Evolutionary conservation across 805 yeast species (phyloP), one percentile per base, ranked within the genome.

Genomic region (Candida gorgasii): DNA sequence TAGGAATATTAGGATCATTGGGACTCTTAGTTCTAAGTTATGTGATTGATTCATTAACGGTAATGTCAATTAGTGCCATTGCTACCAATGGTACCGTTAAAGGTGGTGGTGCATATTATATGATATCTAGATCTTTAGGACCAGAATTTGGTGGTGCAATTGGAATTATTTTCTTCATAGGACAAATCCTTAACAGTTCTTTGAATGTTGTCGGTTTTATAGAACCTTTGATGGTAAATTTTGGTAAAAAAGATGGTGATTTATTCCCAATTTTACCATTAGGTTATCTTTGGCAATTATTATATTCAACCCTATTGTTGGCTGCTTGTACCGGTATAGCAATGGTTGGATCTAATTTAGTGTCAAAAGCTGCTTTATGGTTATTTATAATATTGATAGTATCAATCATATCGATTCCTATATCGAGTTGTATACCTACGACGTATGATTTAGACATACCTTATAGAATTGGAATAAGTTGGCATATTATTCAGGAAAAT

Each of bases 111-210:
- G 97, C 98, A 0, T 93, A 93, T 60, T 93, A 89, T 56, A 93
- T 93, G 97, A 89, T 93, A 46, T 86, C 96, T 24, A 75, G 99
- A 51, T 84, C 96, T 24, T 68, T 93, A 47, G 99, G 99, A 0
- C 97, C 97, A 3, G 99, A 93, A 60, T 93, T 93, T 64, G 99
- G 99, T 19, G 99, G 99, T 3, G 86, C 97, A 3, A 92, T 93
- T 49, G 99, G 99, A 1, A 73, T 93, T 20, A 92, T 93, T 17
- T 93, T 93, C 61, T 95, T 85, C 57, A 73, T 93, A 40, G 99
- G 99, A 0, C 99, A 93, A 66, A 89, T 90, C 7, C 71, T 93
- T 44, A 93, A 93, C 60, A 76, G 89, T 36, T 89, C 97, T 31
- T 76, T 93, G 74, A 93, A 93, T 61, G 96, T 93, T 32, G 96